Conservation (phyloP, 2,329 filamentous ascomycete genomes). For the Fusarium temperatum region DNA sequence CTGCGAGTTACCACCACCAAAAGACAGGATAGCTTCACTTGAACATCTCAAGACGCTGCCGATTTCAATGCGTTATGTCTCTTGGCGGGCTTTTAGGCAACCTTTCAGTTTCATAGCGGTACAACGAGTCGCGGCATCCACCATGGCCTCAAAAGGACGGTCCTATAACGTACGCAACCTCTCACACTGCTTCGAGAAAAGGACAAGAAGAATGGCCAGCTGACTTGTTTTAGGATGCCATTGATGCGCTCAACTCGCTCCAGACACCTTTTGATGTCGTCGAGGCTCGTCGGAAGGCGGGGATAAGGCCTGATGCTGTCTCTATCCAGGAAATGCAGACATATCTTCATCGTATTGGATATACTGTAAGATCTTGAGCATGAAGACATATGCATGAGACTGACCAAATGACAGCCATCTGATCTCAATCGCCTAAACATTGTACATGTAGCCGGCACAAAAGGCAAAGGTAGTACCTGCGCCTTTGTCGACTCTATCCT, state of each 20-base stretch:
- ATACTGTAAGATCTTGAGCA: constrained; percentile 59
- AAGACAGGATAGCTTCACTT: constrained; percentile 6
- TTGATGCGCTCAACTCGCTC: constrained; percentile 85
- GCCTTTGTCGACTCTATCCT: constrained; percentile 73
- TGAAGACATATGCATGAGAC: not conserved
- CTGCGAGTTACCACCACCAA: constrained; percentile 25
- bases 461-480: constrained; percentile 79
- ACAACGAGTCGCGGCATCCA: constrained; percentile 27
- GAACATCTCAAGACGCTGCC: not conserved
- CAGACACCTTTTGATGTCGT: constrained; percentile 88
- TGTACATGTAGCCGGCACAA: constrained; percentile 78
- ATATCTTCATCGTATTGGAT: constrained; percentile 81
- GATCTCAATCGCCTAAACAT: constrained; percentile 71
- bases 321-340: constrained; percentile 81
- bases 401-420: constrained; percentile 41
- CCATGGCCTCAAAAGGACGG: constrained; percentile 43
- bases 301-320: constrained; percentile 73
- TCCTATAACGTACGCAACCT: constrained; percentile 47
- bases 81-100: constrained; percentile 38
- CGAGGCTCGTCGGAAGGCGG: constrained; percentile 79
- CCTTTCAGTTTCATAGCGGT: constrained; percentile 32
- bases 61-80: constrained; percentile 48
- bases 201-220: not conserved
- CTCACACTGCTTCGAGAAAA: not conserved
- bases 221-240: constrained; percentile 72